Evolutionary conservation across 257 asterid genomes (phyloP).

Genomic region (Vinca minor): DNA sequence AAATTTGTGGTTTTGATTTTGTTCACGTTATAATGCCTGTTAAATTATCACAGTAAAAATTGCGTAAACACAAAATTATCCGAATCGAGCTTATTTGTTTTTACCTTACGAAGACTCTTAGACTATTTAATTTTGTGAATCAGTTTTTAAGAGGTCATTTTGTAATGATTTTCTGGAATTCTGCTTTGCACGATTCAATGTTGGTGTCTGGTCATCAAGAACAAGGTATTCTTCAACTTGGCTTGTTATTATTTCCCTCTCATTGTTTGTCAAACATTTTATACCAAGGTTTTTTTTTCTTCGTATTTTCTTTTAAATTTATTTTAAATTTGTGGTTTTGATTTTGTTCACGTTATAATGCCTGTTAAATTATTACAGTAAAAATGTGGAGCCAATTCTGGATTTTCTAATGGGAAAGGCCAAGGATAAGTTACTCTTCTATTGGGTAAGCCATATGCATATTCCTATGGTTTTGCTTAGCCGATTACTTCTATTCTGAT

Average conservation of each 20-base stretch:
- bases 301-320: too few relatives aligned
- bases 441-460: constrained; percentile 53
- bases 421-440: constrained; percentile 52
- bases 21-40: constrained; percentile 14
- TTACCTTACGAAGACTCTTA: constrained; percentile 10
- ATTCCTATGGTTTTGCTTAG: background rate
- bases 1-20: too few relatives aligned
- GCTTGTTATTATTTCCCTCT: constrained; percentile 20
- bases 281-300: background rate
- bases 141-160: constrained; percentile 85
- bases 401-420: constrained; percentile 57
- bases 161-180: constrained; percentile 74
- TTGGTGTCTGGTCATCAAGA: constrained; percentile 85
- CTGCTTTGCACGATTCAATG: constrained; percentile 67
- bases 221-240: constrained; percentile 47
- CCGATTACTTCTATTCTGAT: too few relatives aligned
- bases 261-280: constrained; percentile 6
- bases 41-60: constrained; percentile 55
- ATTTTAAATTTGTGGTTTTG: constrained; percentile 5
- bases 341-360: constrained; percentile 11
- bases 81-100: background rate
- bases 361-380: constrained; percentile 44
- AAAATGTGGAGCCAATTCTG: constrained; percentile 53
- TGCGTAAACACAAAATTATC: background rate
- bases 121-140: constrained; percentile 20